Evolutionary conservation across 2,329 filamentous ascomycete genomes (phyloP), one percentile per base, ranked within the genome.

Genomic region (Phaeoacremonium minimum): DNA sequence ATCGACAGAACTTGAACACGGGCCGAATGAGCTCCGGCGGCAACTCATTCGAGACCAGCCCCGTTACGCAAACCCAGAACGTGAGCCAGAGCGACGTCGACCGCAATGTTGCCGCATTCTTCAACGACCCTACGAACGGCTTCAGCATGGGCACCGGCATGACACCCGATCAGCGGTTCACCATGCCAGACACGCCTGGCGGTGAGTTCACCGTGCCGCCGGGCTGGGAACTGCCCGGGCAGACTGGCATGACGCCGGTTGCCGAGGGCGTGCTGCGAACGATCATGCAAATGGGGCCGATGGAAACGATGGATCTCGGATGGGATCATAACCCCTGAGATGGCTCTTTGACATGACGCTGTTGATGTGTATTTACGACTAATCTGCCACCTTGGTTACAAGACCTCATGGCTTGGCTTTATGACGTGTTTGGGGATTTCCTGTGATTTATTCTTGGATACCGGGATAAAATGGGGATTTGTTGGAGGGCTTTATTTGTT

Each of bases 271-370:
- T 81, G 30, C 55, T 81, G 32, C 63, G 73, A 39, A 69, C 73
- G 7, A 57, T 80, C 38, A 75, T 79, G 69, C 72, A 69, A 37
- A 70, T 80, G 61, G 71, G 71, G 7, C 65, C 74, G 0, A 76
- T 82, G 67, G 76, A 81, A 45, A 69, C 70, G 9, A 77, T 82
- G 71, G 75, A 77, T 45, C 56, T 58, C 28, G 56, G 53, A 14
- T 75, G 72, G 72, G 69, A 72, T 39, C 55, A 51, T 7, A 44
- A 48, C 9, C 41, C 52, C 26, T 47, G 29, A 44, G n/a, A n/a
- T n/a, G n/a, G n/a, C n/a, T n/a, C n/a, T n/a, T n/a, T n/a, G n/a
- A n/a, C n/a, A n/a, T n/a, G n/a, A n/a, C n/a, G n/a, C n/a, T n/a
- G n/a, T n/a, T n/a, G n/a, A n/a, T n/a, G n/a, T n/a, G n/a, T n/a